Evolutionary conservation across 2,329 filamentous ascomycete species (phyloP).

Genomic region (Plenodomus lindquistii): DNA sequence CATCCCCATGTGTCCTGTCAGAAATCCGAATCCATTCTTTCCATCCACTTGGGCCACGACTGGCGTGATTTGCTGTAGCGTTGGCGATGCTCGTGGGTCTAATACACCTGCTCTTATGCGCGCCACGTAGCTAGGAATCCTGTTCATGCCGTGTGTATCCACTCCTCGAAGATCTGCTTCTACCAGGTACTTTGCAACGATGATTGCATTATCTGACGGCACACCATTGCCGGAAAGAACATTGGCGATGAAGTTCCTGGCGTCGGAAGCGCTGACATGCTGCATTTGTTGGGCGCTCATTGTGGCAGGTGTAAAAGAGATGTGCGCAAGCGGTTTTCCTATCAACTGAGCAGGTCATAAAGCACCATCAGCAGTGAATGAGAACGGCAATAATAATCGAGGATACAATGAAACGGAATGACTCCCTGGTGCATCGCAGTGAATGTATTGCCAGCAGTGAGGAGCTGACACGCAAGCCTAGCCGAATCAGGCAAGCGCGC

Average conservation of each 20-base stretch:
- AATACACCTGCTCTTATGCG: constrained; percentile 73
- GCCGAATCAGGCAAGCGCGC: not conserved
- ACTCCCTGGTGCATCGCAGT: not conserved
- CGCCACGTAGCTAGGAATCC: constrained; percentile 76
- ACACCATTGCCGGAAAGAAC: constrained; percentile 67
- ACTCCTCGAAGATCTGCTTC: constrained; percentile 77
- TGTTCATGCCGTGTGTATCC: constrained; percentile 78
- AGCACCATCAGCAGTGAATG: no score
- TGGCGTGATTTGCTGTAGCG: constrained; percentile 65
- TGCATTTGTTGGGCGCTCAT: constrained; percentile 15
- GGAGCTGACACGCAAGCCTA: not conserved
- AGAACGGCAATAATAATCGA: not conserved
- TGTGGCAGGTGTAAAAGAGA: constrained; percentile 1
- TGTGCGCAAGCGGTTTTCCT: no score
- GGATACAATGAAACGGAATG: not conserved
- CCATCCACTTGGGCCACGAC: constrained; percentile 71
- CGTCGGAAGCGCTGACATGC: constrained; percentile 26
- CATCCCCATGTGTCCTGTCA: constrained; percentile 71
- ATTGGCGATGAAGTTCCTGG: constrained; percentile 52
- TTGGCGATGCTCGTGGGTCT: constrained; percentile 62
- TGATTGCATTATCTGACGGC: constrained; percentile 59
- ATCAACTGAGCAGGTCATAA: no score
- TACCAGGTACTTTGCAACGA: constrained; percentile 70
- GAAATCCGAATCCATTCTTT: constrained; percentile 75
- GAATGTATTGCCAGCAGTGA: not conserved